Base-by-base conservation (phyloP, 306 rosid species). In the Astragalus membranaceus region DNA sequence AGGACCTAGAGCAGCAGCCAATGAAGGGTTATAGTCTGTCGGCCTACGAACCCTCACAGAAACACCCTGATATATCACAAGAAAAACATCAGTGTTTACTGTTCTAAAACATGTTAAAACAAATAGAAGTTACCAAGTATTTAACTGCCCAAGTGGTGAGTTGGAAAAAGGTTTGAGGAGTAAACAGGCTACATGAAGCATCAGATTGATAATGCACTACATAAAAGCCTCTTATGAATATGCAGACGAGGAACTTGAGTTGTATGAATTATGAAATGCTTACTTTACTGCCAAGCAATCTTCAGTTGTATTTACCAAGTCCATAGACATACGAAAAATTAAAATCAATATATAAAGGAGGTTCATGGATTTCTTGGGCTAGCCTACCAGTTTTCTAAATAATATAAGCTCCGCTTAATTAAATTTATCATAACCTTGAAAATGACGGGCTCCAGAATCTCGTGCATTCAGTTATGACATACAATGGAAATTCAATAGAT, bases 41-140 rank as follows among this genome's bases (percentile, higher is more conserved):
- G 96, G 94, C 82, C 96, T 90, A 48, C 94, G 87, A 43, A 90
- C 94, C 85, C 88, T 81, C 68, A 90, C 96, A 80, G 96, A 79
- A 75, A 84, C 93, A 66, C 93, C 96, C 96, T 89, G 77, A 70
- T 50, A 61, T 58, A 73, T 52, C 59, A 81, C 67, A 68, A 72
- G 53, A 57, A 59, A 51, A 48, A 61, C 26, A 57, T 65, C 64
- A 76, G 41, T 10, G 8, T 36, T 50, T 58, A 63, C 49, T 20
- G 46, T 56, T 56, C 59, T 62, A 32, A 30, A 23, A 30, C 52
- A 46, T 9, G 33, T 12, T 30, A 59, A 15, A 12, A 12, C 5
- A 41, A 32, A 12, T 46, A 50, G 29, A 75, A 42, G 39, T 30
- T 17, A 50, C 43, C 52, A 48, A 60, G 29, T 49, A 10, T 16